A percentile compares a stretch with the other conserved stretches of the same genome.
Evolutionary conservation across 2,329 filamentous ascomycete genomes (phyloP).

Genomic region (Aschersonia sp.): DNA sequence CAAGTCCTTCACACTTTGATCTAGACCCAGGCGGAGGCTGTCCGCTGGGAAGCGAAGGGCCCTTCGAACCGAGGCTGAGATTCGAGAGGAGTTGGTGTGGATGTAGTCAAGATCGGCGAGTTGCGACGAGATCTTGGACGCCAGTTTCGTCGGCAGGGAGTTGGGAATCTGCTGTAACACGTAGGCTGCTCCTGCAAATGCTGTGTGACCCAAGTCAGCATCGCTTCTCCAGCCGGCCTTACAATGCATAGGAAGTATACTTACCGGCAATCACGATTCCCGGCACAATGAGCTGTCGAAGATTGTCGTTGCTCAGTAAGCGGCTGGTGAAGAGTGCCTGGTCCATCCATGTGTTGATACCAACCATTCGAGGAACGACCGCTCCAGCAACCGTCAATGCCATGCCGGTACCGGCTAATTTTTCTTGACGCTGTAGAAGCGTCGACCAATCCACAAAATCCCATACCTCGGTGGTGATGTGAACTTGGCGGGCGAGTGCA

Average conservation of each 20-base stretch:
- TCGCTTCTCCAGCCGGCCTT: neutral
- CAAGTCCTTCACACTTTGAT: constrained; percentile 75
- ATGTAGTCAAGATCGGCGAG: constrained; percentile 81
- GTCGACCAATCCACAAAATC: constrained; percentile 87
- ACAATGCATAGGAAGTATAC: constrained; percentile 13
- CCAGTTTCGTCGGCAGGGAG: constrained; percentile 75
- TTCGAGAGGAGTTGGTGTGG: constrained; percentile 73
- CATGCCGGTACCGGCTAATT: constrained; percentile 87
- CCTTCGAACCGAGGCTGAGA: constrained; percentile 74
- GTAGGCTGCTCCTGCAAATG: constrained; percentile 62
- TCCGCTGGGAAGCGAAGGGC: constrained; percentile 80
- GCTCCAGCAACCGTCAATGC: constrained; percentile 84
- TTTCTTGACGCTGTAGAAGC: constrained; percentile 82
- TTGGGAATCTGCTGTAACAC: constrained; percentile 76
- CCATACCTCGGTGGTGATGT: constrained; percentile 75
- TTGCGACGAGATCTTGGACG: constrained; percentile 69
- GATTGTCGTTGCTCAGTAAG: constrained; percentile 65
- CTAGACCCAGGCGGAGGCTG: constrained; percentile 69
- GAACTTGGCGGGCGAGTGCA: constrained; percentile 67
- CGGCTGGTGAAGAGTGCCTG: constrained; percentile 70
- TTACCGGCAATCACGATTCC: constrained; percentile 66
- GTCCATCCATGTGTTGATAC: constrained; percentile 80
- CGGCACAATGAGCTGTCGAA: constrained; percentile 69
- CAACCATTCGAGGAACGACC: constrained; percentile 66
- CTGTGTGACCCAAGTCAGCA: constrained; percentile 23